Evolutionary conservation across 805 yeast species (phyloP).

Genomic region (Saccharomycopsis babjevae): DNA sequence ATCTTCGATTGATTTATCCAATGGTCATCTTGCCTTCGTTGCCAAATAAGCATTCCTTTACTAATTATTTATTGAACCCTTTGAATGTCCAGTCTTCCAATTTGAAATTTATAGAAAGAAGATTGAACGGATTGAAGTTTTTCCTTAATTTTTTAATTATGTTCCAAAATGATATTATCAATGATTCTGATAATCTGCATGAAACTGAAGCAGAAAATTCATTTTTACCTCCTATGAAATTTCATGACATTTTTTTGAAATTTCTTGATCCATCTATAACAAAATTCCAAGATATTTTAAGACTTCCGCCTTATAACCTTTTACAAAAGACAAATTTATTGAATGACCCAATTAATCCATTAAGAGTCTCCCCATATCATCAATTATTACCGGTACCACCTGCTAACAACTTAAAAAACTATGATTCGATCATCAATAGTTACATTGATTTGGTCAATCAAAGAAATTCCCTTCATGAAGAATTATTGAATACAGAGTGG

Average conservation of each 20-base stretch:
- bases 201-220: not conserved
- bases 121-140: conserved; percentile 64
- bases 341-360: conserved; percentile 17
- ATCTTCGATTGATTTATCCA: conserved; percentile 67
- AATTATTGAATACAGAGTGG: not conserved
- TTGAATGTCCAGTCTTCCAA: conserved; percentile 32
- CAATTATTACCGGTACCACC: conserved; percentile 14
- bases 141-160: conserved; percentile 55
- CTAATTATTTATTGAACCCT: conserved; percentile 34
- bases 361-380: conserved; percentile 17
- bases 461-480: conserved; percentile 9
- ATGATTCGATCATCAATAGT: conserved; percentile 11
- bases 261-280: conserved; percentile 16
- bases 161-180: not conserved
- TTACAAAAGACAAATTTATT: conserved; percentile 14
- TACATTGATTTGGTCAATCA: conserved; percentile 8
- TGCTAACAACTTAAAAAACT: conserved; percentile 4
- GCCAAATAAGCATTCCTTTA: conserved; percentile 76
- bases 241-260: conserved; percentile 13
- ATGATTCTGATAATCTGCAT: not conserved
- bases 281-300: conserved; percentile 13
- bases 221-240: conserved; percentile 7
- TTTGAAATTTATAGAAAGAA: conserved; percentile 44
- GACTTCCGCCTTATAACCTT: conserved; percentile 12
- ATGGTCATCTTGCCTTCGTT: conserved; percentile 82